Evolutionary conservation across 2,329 filamentous ascomycete genomes (phyloP).

Genomic region (Aspergillus ochraceus): DNA sequence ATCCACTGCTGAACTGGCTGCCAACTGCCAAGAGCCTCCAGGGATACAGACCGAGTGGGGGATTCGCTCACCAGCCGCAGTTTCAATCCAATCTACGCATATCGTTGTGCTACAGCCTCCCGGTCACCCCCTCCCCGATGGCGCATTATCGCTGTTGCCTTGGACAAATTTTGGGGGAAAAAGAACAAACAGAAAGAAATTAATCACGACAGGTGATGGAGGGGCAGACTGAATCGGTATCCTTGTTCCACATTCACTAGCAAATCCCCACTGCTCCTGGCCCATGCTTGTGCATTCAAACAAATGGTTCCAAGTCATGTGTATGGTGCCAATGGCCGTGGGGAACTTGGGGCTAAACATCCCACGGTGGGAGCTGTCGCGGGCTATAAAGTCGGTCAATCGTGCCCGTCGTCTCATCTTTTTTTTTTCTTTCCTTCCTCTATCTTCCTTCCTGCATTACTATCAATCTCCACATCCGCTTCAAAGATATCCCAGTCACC

Average conservation of each 20-base stretch:
- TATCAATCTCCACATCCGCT: not conserved
- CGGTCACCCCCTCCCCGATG: not conserved
- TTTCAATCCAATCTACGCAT: constrained; percentile 1
- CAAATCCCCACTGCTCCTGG: not conserved
- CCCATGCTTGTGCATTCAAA: not conserved
- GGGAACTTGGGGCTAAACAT: not conserved
- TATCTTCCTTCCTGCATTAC: not conserved
- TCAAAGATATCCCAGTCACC: not conserved
- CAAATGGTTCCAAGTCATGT: constrained; percentile 12
- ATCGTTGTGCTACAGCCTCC: not conserved
- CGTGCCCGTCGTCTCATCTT: not conserved
- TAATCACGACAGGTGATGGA: not conserved
- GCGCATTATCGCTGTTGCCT: constrained; percentile 5
- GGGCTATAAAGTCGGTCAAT: constrained; percentile 6
- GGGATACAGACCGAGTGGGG: constrained; percentile 11
- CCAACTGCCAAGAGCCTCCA: constrained; percentile 15
- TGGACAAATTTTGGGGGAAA: not conserved
- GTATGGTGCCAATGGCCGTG: not conserved
- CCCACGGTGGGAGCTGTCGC: not conserved
- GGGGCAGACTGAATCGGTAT: not conserved
- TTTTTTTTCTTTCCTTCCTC: not conserved
- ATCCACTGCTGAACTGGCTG: constrained; percentile 14
- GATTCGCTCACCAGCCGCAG: not conserved
- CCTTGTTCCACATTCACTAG: not conserved
- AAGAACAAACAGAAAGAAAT: not conserved